Evolutionary conservation across 441 rosid species (phyloP), one percentile per base, ranked within the genome.

Genomic region (Croton setiger): DNA sequence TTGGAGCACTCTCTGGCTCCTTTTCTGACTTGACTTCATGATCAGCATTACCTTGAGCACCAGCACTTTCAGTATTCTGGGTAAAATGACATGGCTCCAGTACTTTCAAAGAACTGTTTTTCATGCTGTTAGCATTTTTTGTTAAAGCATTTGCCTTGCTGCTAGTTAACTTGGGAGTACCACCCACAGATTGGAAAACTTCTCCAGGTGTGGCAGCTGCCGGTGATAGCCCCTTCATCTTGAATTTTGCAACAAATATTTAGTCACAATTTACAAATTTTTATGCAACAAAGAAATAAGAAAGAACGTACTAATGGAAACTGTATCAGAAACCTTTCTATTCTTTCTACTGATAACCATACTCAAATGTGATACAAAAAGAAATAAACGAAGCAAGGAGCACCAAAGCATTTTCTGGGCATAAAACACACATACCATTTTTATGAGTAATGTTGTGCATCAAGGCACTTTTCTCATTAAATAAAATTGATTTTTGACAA

Each of bases 1-100:
- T 84, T n/a, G 78, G 70, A 62, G 73, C 51, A 14, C 70, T 80
- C 61, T 75, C 81, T 52, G 68, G 78, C 60, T 78, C 75, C 51
- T 20, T 70, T 72, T 74, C 82, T 36, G 64, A 63, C 74, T 77
- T 66, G 70, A 56, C 54, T 65, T 71, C 79, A 69, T 39, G 61
- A 59, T 69, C 73, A 66, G 63, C 48, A 72, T 56, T 53, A n/a
- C 53, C 72, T 27, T 21, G 53, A 39, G 43, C 77, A 66, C 57
- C 74, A 7, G 66, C 47, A 71, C 52, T 72, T 64, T 41, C 69
- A 56, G 63, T 62, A 31, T 60, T 54, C 64, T 71, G 71, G 39
- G 51, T 33, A 54, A 51, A 33, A 61, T 72, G 62, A 72, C 72
- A 48, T 39, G 5, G 64, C 66, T 74, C 80, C 53, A 66, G 54